Conservation (phyloP, 371 early-diverging fungal species). For the Cokeromyces recurvatus region DNA sequence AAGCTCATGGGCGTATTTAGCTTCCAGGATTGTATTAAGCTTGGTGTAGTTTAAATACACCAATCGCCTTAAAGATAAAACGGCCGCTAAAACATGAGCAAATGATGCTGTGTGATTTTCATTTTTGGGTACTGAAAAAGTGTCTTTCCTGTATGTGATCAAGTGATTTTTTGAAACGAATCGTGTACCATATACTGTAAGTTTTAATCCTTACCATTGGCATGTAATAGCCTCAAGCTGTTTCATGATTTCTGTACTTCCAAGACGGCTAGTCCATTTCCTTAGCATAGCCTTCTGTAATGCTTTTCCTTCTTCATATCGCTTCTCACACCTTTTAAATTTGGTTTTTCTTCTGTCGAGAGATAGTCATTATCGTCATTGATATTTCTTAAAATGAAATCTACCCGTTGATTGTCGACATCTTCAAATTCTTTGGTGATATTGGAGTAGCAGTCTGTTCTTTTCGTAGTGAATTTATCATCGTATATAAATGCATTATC, state of each 20-base stretch:
- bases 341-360: slow-evolving; percentile 18
- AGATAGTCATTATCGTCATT: slow-evolving; percentile 11
- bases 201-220: slow-evolving; percentile 14
- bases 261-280: slow-evolving; percentile 10
- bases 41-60: slow-evolving; percentile 9
- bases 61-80: slow-evolving; percentile 14
- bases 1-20: slow-evolving; percentile 5
- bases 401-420: slow-evolving; percentile 6
- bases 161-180: slow-evolving; percentile 5
- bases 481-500: slow-evolving; percentile 9
- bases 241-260: slow-evolving; percentile 11
- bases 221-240: slow-evolving; percentile 19
- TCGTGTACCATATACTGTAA: slow-evolving; percentile 9
- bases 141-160: slow-evolving; percentile 10
- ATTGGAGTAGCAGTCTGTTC: slow-evolving; percentile 3
- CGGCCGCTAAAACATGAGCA: slow-evolving; percentile 9
- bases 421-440: no score
- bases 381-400: slow-evolving; percentile 12
- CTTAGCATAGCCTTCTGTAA: slow-evolving; percentile 13
- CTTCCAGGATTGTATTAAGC: slow-evolving; percentile 11
- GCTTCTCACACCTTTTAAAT: slow-evolving; percentile 11
- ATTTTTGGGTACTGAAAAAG: slow-evolving; percentile 4
- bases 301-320: slow-evolving; percentile 12
- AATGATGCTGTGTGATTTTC: slow-evolving; percentile 12
- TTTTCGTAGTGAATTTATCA: slow-evolving; percentile 6